Conservation (phyloP, 1,139 yeast genomes). For the Blastobotrys petasosporus region DNA sequence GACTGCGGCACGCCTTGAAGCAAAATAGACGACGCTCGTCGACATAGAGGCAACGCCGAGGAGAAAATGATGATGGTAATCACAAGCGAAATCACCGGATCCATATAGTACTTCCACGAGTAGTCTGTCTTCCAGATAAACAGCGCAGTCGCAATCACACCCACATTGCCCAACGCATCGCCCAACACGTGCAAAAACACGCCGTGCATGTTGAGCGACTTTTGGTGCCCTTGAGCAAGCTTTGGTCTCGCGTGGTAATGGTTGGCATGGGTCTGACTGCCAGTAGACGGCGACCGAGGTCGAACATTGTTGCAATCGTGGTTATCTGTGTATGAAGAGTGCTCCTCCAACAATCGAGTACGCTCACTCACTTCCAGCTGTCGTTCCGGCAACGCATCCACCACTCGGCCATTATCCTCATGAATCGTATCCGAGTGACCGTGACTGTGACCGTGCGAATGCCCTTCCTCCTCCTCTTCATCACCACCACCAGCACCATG, state of each 20-base stretch:
- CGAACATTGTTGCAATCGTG: constrained; percentile 2
- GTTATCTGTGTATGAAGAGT: background rate
- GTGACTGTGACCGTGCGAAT: constrained; percentile 7
- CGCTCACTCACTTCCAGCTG: background rate
- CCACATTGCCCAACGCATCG: constrained; percentile 92
- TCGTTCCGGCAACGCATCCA: constrained; percentile 20
- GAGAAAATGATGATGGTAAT: constrained; percentile 86
- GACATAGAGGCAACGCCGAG: constrained; percentile 85
- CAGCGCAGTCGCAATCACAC: constrained; percentile 83
- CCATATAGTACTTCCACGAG: constrained; percentile 80
- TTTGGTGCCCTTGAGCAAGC: constrained; percentile 17
- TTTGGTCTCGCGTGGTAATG: constrained; percentile 38
- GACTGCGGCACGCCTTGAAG: constrained; percentile 88
- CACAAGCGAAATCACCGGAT: constrained; percentile 77
- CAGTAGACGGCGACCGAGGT: constrained; percentile 13
- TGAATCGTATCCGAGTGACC: background rate
- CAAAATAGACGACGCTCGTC: constrained; percentile 78
- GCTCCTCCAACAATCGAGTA: background rate
- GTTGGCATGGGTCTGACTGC: constrained; percentile 26
- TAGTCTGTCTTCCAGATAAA: constrained; percentile 92
- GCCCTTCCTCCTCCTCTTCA: constrained; percentile 10
- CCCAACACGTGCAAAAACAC: constrained; percentile 93
- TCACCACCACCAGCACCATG: constrained; percentile 34
- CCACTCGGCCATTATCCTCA: background rate
- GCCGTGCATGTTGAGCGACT: constrained; percentile 93